Base-by-base conservation (phyloP, 768 basidiomycete genomes). In the Leccinum boreale region DNA sequence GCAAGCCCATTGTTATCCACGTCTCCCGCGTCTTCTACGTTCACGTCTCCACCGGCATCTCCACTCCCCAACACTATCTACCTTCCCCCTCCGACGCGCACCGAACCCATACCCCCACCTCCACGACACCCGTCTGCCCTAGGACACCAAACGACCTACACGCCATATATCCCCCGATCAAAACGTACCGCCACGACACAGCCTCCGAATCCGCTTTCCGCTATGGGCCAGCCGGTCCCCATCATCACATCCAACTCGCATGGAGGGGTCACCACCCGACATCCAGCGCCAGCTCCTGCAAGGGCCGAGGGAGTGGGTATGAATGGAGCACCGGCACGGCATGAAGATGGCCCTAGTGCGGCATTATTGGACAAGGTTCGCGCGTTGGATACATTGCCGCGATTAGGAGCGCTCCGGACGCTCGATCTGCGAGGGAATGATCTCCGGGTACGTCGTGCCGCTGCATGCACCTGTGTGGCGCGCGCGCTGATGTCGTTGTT, bases 351-450 rank as follows among this genome's bases (percentile, higher is more conserved):
- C 3, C 39, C 39, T 4, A 42, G 39, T 2, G 39, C 39, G 10
- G 91, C 92, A 17, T 69, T 98, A 60, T 74, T 94, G 64, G 89
- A 90, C 66, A 93, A 93, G 76, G 92, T 97, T 2, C 78, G 93
- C 46, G 91, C 92, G n/a, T 73, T 98, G 68, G 94, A 95, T 67
- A 83, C 85, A 23, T 74, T 98, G 61, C 93, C 95, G 29, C 77
- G 94, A 53, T 71, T 98, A 7, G 97, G 96, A 1, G 85, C 85
- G 6, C 73, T 99, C 55, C 79, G 89, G 70, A 98, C 94, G 39
- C 75, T 99, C 58, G 39, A 42, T 78, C 73, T 99, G 59, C 86
- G 85, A 69, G 90, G 90, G 4, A 99, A 98, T 70, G 97, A 99
- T 73, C 79, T 98, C 23, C 78, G 89, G 66, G 94, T 94, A 65